Conservation (phyloP, 768 basidiomycete species). For the Rickenella mellea region DNA sequence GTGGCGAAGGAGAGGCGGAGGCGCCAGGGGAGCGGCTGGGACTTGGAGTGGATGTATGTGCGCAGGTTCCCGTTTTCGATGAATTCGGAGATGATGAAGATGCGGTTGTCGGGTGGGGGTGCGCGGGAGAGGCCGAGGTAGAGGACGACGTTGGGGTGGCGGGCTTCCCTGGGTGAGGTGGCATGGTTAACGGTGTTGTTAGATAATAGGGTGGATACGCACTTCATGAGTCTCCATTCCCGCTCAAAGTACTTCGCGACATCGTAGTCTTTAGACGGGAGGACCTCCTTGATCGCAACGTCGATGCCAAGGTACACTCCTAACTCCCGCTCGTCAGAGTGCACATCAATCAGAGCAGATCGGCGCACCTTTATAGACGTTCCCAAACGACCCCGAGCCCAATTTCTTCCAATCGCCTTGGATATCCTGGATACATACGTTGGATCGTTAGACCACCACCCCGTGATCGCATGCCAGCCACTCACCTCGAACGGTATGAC, state of each 20-base stretch:
- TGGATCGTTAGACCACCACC: background rate
- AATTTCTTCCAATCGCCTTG: constrained; percentile 82
- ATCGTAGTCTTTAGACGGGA: constrained; percentile 86
- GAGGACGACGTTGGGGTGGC: constrained; percentile 88
- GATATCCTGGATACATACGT: constrained; percentile 51
- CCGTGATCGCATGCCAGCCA: constrained; percentile 1
- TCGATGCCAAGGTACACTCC: constrained; percentile 91
- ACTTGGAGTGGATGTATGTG: constrained; percentile 79
- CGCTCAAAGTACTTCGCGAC: constrained; percentile 96
- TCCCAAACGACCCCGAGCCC: constrained; percentile 88
- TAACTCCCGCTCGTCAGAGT: constrained; percentile 15
- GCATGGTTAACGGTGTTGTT: constrained; percentile 3
- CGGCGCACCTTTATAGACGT: constrained; percentile 72
- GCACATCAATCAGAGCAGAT: background rate
- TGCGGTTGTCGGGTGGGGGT: constrained; percentile 68
- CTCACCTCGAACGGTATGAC: constrained; percentile 79
- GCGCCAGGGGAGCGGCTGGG: constrained; percentile 84
- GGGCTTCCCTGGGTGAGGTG: constrained; percentile 50
- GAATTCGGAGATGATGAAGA: constrained; percentile 93
- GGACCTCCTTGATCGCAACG: constrained; percentile 93
- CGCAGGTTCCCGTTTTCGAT: constrained; percentile 86
- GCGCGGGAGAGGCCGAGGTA: constrained; percentile 86
- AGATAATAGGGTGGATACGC: constrained; percentile 8
- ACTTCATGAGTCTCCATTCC: constrained; percentile 98
- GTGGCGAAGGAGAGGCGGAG: constrained; percentile 91